phyloP scores from a whole-genome alignment of 1,284 basidiomycete genomes.

The Ustilago cynodontis region DNA sequence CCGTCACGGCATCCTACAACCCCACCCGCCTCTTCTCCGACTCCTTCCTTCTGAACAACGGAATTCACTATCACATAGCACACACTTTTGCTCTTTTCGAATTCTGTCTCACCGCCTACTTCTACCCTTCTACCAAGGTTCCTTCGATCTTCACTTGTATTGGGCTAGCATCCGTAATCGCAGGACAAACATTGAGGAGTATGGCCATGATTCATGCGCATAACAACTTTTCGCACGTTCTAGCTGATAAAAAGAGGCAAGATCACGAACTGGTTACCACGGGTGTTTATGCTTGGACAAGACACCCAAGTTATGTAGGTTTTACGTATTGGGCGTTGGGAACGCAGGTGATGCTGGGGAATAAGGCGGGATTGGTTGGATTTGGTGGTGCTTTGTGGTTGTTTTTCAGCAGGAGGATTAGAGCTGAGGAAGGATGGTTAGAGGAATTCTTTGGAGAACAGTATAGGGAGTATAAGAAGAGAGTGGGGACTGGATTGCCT shows the following conservation, averaged over 20 bases:
- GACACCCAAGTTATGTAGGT: constrained; percentile 96
- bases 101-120: constrained; percentile 75
- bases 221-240: constrained; percentile 87
- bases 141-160: constrained; percentile 9
- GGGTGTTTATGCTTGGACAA: constrained; percentile 73
- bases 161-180: constrained; percentile 77
- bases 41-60: constrained; percentile 94
- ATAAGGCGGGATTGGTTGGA: constrained; percentile 79
- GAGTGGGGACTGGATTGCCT: constrained; percentile 80
- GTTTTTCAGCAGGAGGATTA: constrained; percentile 86
- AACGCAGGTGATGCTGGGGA: constrained; percentile 92
- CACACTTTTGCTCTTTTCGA: constrained; percentile 83
- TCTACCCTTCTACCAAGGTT: constrained; percentile 21
- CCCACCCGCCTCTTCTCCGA: constrained; percentile 89
- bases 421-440: constrained; percentile 81
- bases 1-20: constrained; percentile 96
- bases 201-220: constrained; percentile 95
- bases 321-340: constrained; percentile 99
- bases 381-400: constrained; percentile 80
- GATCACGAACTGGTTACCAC: constrained; percentile 65
- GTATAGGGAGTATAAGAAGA: constrained; percentile 78
- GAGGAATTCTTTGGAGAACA: constrained; percentile 84
- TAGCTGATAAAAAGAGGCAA: constrained; percentile 56
- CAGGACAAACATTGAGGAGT: constrained; percentile 85
- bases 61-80: constrained; percentile 84